A percentile compares a stretch with the other conserved stretches of the same genome.
Evolutionary conservation across 306 rosid species (phyloP).

Genomic region (Prunus mongolica): DNA sequence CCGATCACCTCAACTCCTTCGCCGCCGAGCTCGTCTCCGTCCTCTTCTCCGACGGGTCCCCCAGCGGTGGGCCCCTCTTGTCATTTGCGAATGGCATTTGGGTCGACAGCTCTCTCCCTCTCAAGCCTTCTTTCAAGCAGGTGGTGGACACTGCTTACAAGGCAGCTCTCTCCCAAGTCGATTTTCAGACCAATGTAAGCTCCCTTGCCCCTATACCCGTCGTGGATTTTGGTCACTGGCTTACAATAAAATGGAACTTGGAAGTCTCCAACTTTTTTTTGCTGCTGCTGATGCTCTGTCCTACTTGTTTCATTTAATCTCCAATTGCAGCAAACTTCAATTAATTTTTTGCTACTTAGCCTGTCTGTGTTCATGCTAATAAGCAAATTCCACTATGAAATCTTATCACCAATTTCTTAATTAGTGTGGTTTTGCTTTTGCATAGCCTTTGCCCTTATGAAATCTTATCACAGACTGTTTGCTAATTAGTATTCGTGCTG

Average conservation of each 20-base stretch:
- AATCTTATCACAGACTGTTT: neutral
- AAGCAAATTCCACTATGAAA: neutral
- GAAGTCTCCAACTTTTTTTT: neutral
- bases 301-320: neutral
- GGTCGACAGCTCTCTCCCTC: conserved; percentile 55
- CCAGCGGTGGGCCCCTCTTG: conserved; percentile 70
- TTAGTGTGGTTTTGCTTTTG: neutral
- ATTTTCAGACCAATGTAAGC: conserved; percentile 62
- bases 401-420: too few relatives aligned
- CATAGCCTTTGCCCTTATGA: neutral
- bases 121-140: conserved; percentile 65
- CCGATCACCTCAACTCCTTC: conserved; percentile 52
- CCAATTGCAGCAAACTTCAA: neutral
- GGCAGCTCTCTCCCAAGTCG: conserved; percentile 48
- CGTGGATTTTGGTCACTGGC: neutral
- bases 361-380: neutral
- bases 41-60: conserved; percentile 53
- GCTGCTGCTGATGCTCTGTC: neutral
- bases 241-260: neutral
- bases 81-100: conserved; percentile 60
- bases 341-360: neutral
- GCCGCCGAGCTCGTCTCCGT: conserved; percentile 53
- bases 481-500: neutral
- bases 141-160: conserved; percentile 42
- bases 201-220: neutral